Conservation (phyloP, 139 green algal genomes). For the Asterochloris sp. region DNA sequence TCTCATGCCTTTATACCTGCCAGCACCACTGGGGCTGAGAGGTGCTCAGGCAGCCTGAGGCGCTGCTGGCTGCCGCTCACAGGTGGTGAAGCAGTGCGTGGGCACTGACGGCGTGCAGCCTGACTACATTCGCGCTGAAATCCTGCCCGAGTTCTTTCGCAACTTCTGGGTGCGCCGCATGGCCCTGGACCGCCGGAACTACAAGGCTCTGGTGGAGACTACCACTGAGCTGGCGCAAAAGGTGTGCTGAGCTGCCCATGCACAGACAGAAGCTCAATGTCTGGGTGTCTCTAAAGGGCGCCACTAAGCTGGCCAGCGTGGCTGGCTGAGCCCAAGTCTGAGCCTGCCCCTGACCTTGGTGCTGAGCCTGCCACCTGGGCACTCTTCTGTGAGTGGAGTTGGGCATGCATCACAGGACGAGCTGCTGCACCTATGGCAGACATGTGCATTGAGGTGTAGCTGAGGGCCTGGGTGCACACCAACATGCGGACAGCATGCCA, state of each 20-base stretch:
- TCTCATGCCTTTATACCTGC: no score
- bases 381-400: no score
- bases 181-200: slow-evolving; percentile 95
- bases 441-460: no score
- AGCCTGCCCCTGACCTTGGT: no score
- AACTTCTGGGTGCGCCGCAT: slow-evolving; percentile 97
- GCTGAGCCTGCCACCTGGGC: no score
- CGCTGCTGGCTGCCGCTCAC: not conserved
- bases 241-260: slow-evolving; percentile 28
- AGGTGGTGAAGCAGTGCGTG: slow-evolving; percentile 98
- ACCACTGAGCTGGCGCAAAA: slow-evolving; percentile 87
- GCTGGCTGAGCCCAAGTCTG: not conserved
- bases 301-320: not conserved
- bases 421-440: no score
- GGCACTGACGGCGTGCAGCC: slow-evolving; percentile 93
- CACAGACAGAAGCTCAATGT: not conserved
- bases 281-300: not conserved
- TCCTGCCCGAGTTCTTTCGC: slow-evolving; percentile 96
- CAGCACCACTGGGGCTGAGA: no score
- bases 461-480: no score
- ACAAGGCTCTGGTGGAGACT: slow-evolving; percentile 93
- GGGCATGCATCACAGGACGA: no score
- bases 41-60: no score
- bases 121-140: slow-evolving; percentile 88
- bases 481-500: no score